Conservation (phyloP, 164 flowering plant genomes). For the Magnolia sinica region DNA sequence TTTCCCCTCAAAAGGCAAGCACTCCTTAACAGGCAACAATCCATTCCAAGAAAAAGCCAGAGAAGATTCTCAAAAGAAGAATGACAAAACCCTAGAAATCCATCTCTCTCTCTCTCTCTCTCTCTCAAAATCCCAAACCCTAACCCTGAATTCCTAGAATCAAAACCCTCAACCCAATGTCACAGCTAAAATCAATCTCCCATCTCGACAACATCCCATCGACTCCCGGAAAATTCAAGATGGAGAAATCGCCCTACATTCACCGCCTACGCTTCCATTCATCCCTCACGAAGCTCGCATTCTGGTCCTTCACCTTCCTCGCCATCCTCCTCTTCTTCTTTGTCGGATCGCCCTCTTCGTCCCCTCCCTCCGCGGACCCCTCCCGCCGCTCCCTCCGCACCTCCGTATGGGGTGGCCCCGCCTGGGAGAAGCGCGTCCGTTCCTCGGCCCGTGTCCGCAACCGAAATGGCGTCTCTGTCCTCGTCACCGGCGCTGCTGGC, state of each 20-base stretch:
- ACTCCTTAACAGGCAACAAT: background rate
- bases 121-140: background rate
- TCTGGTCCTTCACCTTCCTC: slow-evolving; percentile 60
- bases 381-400: slow-evolving; percentile 47
- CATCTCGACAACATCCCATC: slow-evolving; percentile 72
- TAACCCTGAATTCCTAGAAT: background rate
- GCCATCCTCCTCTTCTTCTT: slow-evolving; percentile 61
- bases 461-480: slow-evolving; percentile 54
- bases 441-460: slow-evolving; percentile 62
- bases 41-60: background rate
- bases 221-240: slow-evolving; percentile 94
- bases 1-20: background rate
- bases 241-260: slow-evolving; percentile 66
- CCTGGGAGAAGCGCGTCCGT: slow-evolving; percentile 69
- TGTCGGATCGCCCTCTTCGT: slow-evolving; percentile 42
- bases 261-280: slow-evolving; percentile 48
- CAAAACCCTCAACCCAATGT: slow-evolving; percentile 14
- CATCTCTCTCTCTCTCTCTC: slow-evolving; percentile 12
- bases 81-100: background rate
- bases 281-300: slow-evolving; percentile 54
- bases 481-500: slow-evolving; percentile 95
- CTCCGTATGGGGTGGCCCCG: slow-evolving; percentile 55
- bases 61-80: too few relatives aligned
- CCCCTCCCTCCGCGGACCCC: slow-evolving; percentile 38
- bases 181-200: slow-evolving; percentile 46